Conservation (phyloP, 768 basidiomycete genomes). For the Russula earlei region DNA sequence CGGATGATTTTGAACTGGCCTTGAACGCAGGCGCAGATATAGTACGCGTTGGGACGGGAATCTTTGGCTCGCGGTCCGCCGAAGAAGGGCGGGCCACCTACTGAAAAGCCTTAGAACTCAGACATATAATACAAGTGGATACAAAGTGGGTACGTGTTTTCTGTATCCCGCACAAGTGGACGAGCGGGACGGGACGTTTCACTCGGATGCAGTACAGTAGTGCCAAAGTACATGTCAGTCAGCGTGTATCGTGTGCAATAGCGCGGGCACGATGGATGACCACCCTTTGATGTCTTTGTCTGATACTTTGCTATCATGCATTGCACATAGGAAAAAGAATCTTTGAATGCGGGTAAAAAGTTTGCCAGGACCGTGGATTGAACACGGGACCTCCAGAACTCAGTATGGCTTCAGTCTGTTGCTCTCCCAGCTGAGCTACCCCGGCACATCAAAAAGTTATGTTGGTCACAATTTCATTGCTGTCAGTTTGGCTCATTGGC, state of each 20-base stretch:
- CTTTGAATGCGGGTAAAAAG: neutral
- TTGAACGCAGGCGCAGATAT: constrained; percentile 75
- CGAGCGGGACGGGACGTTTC: no score
- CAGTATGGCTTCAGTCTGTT: constrained; percentile 24
- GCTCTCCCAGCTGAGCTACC: constrained; percentile 28
- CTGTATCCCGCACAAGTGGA: no score
- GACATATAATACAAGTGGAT: no score
- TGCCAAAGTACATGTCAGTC: no score
- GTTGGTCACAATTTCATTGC: neutral
- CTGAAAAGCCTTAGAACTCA: neutral
- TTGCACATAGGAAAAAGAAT: no score
- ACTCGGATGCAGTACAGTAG: no score
- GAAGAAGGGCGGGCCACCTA: constrained; percentile 6
- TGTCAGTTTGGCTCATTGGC: no score
- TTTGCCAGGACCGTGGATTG: constrained; percentile 69
- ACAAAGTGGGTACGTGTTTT: no score
- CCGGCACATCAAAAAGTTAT: constrained; percentile 7
- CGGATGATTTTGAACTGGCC: constrained; percentile 85
- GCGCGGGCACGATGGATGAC: no score
- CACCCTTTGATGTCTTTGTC: no score
- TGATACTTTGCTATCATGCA: no score
- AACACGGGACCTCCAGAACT: constrained; percentile 69
- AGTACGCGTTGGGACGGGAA: constrained; percentile 85
- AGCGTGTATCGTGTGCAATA: no score
- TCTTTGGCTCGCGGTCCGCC: constrained; percentile 15